Base-by-base conservation (phyloP, 768 basidiomycete genomes). In the Boletales sp. region DNA sequence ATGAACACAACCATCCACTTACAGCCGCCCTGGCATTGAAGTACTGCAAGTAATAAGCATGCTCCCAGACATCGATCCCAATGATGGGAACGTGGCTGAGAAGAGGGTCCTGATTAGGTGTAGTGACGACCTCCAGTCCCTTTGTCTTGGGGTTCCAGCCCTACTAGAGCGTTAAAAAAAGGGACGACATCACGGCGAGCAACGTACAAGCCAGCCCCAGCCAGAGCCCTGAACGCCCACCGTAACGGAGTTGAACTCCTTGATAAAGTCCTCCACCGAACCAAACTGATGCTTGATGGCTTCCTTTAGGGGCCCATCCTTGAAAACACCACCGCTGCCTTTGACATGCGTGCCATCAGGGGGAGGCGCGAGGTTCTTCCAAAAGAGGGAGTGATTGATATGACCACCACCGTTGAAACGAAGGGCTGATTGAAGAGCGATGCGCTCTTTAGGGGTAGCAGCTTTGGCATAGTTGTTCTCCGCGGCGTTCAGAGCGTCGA, bases 41-140 rank as follows among this genome's bases (percentile, higher is more conserved):
- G 75, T 97, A 97, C 70, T 97, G 93, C 63, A 97, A 82, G 74
- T 97, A 97, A 78, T 93, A 92, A 43, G 91, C 92, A 63, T 95
- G 93, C 73, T 95, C 93, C 93, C 94, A 95, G 64, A 94, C 84
- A 58, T 94, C 93, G 60, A 97, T 82, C 47, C 94, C 93, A 60
- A 95, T 89, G 73, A 97, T 78, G 47, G 93, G 92, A 42, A 82
- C 73, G 62, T 83, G 85, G 40, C 71, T 69, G 49, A 91, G 75
- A 46, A 94, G 81, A 48, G 94, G 94, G 65, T 97, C 94, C 76
- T 98, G 97, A 79, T 99, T 98, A 9, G 93, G 67, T 14, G 97
- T 98, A 35, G 97, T 94, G 45, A 81, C 70, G 52, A 97, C 79
- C 74, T 97, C 94, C 44, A 99, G 83, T 59, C 75, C 74, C 70